Conservation (phyloP, 225 moss, liverwort and hornwort genomes). For the Lunularia cruciata region DNA sequence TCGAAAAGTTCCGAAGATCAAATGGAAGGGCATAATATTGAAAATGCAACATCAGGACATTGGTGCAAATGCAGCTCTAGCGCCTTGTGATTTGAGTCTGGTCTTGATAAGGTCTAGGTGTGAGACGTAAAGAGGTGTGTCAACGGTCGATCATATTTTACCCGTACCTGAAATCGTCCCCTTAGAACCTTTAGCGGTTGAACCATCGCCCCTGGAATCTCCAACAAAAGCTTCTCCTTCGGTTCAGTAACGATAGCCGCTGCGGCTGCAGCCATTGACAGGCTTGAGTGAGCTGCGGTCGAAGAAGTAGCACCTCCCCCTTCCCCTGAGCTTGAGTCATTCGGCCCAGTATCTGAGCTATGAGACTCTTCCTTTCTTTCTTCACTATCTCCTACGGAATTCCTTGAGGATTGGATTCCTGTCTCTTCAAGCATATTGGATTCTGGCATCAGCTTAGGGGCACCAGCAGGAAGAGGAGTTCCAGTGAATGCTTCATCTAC, state of each 20-base stretch:
- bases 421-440: conserved; percentile 52
- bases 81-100: too few species aligned
- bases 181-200: conserved; percentile 76
- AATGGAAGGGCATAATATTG: too few species aligned
- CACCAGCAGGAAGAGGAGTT: conserved; percentile 64
- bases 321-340: conserved; percentile 20
- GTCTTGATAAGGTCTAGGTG: too few species aligned
- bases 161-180: conserved; percentile 97
- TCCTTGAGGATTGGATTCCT: conserved; percentile 52
- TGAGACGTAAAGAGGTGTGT: too few species aligned
- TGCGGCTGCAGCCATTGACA: conserved; percentile 59
- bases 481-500: conserved; percentile 42
- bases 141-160: too few species aligned
- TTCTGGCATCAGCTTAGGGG: conserved; percentile 77
- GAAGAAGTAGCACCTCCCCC: conserved; percentile 26
- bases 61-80: too few species aligned
- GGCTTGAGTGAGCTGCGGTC: conserved; percentile 28
- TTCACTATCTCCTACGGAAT: conserved; percentile 56
- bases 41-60: too few species aligned
- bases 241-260: conserved; percentile 60
- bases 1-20: too few species aligned
- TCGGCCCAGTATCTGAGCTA: conserved; percentile 30
- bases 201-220: conserved; percentile 85
- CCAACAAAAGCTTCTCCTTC: conserved; percentile 78
- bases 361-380: conserved; percentile 49